Evolutionary conservation across 1,284 basidiomycete genomes (phyloP), one percentile per base, ranked within the genome.

Genomic region (Ceratobasidium sp.): DNA sequence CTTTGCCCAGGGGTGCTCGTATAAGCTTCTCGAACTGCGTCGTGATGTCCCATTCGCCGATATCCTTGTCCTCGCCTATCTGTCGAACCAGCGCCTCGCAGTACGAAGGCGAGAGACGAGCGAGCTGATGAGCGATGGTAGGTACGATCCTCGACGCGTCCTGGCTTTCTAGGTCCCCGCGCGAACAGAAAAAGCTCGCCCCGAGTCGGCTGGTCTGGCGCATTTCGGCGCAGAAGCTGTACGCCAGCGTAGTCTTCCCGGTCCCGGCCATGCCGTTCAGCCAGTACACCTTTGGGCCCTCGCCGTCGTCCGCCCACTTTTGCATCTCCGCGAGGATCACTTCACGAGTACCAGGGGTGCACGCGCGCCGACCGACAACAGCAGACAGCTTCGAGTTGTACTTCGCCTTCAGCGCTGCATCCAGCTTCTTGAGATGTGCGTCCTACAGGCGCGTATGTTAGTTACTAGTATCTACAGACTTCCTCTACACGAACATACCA

Each of bases 1-100:
- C 26, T n/a, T 46, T 11, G n/a, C 32, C 1, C 1, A 70, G 28
- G 5, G 67, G 67, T 5, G 47, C 44, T 5, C 30, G 21, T 1
- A 70, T 11, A 1, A 70, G 55, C 16, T 32, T 47, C 43, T 70
- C 44, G 55, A 70, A 70, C 32, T 70, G 67, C 11, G 21, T 18
- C 1, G 23, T 2, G 13, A 59, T 23, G 1, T n/a, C 55, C 8
- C 43, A 26, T 4, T 2, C 9, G 28, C 13, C 21, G 23, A 52
- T 21, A 13, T 52, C 50, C 11, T 28, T 21, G 50, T 52, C 50
- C 13, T 23, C 21, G 18, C 4, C 50, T 5, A 52, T 21, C 13
- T 13, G 21, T 5, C 11, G 23, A 5, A 13, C 2, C 7, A 61
- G 41, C 16, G 35, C 58, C 18, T 26, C 30, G 16, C 38, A 21